Evolutionary conservation across 768 basidiomycete species (phyloP).

Genomic region (Plicaturopsis crispa): DNA sequence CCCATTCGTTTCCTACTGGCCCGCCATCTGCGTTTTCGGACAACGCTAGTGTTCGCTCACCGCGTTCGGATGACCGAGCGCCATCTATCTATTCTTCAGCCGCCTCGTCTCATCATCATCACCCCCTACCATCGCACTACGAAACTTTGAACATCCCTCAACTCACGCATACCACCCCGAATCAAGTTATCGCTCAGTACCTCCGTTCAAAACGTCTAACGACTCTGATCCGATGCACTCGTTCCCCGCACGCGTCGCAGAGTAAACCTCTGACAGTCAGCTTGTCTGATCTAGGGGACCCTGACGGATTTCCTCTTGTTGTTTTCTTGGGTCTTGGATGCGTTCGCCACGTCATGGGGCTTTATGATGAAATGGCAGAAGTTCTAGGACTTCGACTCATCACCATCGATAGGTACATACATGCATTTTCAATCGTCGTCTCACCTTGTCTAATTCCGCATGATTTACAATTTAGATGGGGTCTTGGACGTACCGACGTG

Average conservation of each 20-base stretch:
- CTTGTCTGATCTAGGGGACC: conserved; percentile 85
- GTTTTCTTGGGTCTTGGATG: conserved; percentile 92
- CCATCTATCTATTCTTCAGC: conserved; percentile 46
- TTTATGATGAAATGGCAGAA: conserved; percentile 95
- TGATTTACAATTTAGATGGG: conserved; percentile 58
- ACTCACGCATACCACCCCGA: conserved; percentile 37
- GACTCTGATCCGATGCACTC: conserved; percentile 69
- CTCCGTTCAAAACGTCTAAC: conserved; percentile 83
- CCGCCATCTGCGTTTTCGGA: conserved; percentile 53
- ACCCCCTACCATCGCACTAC: conserved; percentile 46
- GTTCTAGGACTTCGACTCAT: conserved; percentile 82
- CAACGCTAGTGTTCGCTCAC: conserved; percentile 44
- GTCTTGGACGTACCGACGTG: conserved; percentile 80
- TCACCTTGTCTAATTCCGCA: conserved; percentile 8
- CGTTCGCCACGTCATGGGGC: conserved; percentile 88
- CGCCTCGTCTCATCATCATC: conserved; percentile 35
- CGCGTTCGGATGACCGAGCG: conserved; percentile 46
- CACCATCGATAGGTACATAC: conserved; percentile 79
- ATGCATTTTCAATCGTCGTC: background rate
- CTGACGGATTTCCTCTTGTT: conserved; percentile 81
- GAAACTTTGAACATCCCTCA: conserved; percentile 30
- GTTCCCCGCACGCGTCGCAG: conserved; percentile 71
- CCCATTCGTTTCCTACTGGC: conserved; percentile 32
- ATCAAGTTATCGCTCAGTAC: conserved; percentile 75
- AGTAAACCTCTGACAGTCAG: conserved; percentile 77